Evolutionary conservation across 2,329 filamentous ascomycete genomes (phyloP), one percentile per base, ranked within the genome.

Genomic region (Colletotrichum incanum): DNA sequence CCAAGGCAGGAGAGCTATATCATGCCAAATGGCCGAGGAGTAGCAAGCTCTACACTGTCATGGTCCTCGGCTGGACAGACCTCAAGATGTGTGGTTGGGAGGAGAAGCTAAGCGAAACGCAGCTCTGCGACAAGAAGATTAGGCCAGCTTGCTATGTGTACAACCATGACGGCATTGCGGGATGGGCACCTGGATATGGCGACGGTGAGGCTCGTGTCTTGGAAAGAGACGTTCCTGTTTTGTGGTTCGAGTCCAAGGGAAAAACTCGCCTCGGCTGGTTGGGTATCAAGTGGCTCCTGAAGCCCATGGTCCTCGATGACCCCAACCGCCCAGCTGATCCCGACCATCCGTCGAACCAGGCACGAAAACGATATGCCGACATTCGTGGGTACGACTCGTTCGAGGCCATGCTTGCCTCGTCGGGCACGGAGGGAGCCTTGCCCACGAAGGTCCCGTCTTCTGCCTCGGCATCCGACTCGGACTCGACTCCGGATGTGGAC

Each of bases 201-300:
- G 75, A 76, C 5, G 73, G 66, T 1, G 74, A 72, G 12, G 63
- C 60, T 9, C 43, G 41, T 12, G 73, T 73, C 31, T 37, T 54
- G n/a, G 58, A 72, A 20, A 65, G 75, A 47, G 60, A 69, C 26
- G 72, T 75, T 20, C 75, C 75, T 5, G 68, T 75, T 12, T 47
- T 75, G 50, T 76, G 74, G 67, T 75, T 75, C n/a, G 71, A 75
- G 41, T 34, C 65, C 5, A 65, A 71, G 31, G 67, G 80, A 11
- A 56, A 71, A 37, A 71, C 64, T 31, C 55, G 67, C 14, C 55
- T 73, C 28, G 71, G 71, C 37, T 73, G 71, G 71, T 50, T 73
- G 5, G 62, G 49, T 31, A 55, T 65, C 14, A 56, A 56, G 47
- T 50, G 41, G 26, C 26, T 61, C 26, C 45, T 73, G 41, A 59